These are phyloP conservation scores for Sclerotinia sclerotiorum DNA, from an alignment of 2,329 filamentous ascomycete genomes.

Conservation along the genomic window DNA sequence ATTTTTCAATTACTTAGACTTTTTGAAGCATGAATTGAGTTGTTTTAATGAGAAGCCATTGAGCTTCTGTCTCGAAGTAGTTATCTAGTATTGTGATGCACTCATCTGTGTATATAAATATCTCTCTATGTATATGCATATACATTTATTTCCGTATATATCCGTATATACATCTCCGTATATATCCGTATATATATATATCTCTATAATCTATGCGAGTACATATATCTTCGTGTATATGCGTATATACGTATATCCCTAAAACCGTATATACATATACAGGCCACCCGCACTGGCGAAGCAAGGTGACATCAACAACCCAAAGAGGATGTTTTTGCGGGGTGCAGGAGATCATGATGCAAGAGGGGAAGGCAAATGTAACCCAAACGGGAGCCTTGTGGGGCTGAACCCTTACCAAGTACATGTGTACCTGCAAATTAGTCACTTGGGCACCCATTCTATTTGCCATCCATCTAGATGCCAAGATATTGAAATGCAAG, in stretches of 20 bases:
- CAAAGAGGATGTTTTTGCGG: slow-evolving; percentile 11
- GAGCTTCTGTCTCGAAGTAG: background rate
- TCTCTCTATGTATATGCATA: too few species aligned
- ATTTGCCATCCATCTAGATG: background rate
- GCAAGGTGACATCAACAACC: background rate
- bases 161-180: too few species aligned
- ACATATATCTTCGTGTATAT: too few species aligned
- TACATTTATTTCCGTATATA: too few species aligned
- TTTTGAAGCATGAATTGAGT: background rate
- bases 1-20: background rate
- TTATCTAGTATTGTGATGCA: background rate
- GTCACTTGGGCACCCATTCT: background rate
- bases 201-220: too few species aligned
- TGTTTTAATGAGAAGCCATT: background rate
- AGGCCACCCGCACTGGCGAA: background rate
- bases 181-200: too few species aligned
- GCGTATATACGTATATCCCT: too few species aligned
- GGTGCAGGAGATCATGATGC: slow-evolving; percentile 14
- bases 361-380: slow-evolving; percentile 3
- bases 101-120: background rate
- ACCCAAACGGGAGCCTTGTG: background rate
- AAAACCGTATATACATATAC: background rate
- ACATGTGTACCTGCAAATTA: background rate
- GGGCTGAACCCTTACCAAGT: slow-evolving; percentile 16
- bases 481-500: slow-evolving; percentile 3